Evolutionary conservation across 2,329 filamentous ascomycete species (phyloP).

Genomic region (Aspergillus sp.): DNA sequence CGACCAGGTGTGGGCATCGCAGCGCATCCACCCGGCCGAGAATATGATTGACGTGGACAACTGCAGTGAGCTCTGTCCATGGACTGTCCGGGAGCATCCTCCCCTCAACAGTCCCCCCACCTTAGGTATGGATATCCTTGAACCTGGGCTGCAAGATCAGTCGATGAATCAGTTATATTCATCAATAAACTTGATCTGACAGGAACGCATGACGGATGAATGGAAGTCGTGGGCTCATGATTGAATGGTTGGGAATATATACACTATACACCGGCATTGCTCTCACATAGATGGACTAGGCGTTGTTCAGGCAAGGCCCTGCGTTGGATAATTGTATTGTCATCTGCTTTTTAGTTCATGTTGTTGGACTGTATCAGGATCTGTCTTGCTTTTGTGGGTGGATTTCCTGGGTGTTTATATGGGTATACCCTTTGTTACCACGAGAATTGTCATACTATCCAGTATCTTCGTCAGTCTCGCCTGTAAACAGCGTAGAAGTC

Average conservation of each 20-base stretch:
- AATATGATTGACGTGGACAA: slow-evolving; percentile 32
- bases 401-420: neutral
- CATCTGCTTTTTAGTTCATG: too few species aligned
- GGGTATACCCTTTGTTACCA: neutral
- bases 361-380: neutral
- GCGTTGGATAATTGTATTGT: neutral
- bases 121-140: slow-evolving; percentile 32
- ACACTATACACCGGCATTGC: neutral
- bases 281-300: neutral
- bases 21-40: slow-evolving; percentile 38
- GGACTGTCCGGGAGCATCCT: slow-evolving; percentile 39
- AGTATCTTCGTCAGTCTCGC: too few species aligned
- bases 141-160: slow-evolving; percentile 29
- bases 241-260: neutral
- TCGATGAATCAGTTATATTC: slow-evolving; percentile 35
- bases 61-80: slow-evolving; percentile 38
- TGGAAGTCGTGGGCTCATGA: neutral
- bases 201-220: neutral
- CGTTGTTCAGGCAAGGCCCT: neutral
- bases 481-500: neutral
- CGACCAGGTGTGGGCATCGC: slow-evolving; percentile 31
- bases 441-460: too few species aligned
- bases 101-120: slow-evolving; percentile 30
- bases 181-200: slow-evolving; percentile 34
- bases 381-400: neutral